Base-by-base conservation (phyloP, 306 rosid species). In the Dicorynia guianensis region DNA sequence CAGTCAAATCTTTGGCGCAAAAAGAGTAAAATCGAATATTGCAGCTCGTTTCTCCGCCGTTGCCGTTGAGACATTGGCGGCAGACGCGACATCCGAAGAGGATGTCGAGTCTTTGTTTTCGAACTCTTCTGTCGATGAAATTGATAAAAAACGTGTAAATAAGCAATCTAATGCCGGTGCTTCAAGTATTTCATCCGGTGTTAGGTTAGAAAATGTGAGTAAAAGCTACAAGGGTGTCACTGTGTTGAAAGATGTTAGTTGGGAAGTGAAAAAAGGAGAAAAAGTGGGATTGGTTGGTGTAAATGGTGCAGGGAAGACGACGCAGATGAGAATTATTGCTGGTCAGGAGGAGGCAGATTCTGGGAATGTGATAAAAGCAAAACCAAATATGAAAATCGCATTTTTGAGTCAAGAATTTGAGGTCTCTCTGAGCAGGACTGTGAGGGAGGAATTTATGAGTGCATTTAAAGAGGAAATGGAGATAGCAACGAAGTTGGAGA, bases 381-480 rank as follows among this genome's bases (percentile, higher is more conserved):
- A 84, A 42, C 30, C 83, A 2, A 95, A 92, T 47, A 90, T 92
- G 96, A 92, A 82, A 69, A 86, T 95, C n/a, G 90, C 97, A 38
- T 95, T 95, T 85, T 63, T 95, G 87, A 95, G 89, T 69, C 98
- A 95, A 18, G 98, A 95, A 63, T 95, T 92, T 12, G 97, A 95
- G 92, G 98, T 95, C 10, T 89, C 92, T 7, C 48, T 77, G 80
- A 89, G 93, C 34, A 86, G 87, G 89, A 92, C 98, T 10, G 97
- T 90, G 71, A 87, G 88, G 89, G 97, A 95, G 81, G 98, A 95
- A 91, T 90, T 92, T 67, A 53, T 89, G 85, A 87, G 85, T 69
- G 97, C 97, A 8, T 95, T 95, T 50, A 87, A 92, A 77, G 98
- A 92, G 87, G 97, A 95, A 61, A 95, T 92, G 97, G 97, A 87